Evolutionary conservation across 2,329 filamentous ascomycete species (phyloP).

Genomic region (Diaporthe ilicicola): DNA sequence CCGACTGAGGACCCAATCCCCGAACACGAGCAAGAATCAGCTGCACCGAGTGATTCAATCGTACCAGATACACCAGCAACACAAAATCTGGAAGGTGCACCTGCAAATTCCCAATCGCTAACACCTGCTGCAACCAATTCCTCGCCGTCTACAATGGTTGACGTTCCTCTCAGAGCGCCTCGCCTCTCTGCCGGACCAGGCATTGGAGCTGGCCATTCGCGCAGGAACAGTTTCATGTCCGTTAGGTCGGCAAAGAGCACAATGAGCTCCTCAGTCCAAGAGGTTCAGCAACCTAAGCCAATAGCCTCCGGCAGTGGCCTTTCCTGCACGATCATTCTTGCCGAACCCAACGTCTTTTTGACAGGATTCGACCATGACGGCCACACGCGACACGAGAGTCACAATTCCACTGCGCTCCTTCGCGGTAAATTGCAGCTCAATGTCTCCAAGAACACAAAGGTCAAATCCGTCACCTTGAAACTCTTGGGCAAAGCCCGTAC

Average conservation of each 20-base stretch:
- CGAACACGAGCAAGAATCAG: conserved; percentile 8
- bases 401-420: conserved; percentile 79
- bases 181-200: conserved; percentile 17
- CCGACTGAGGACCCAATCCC: background rate
- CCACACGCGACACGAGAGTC: conserved; percentile 59
- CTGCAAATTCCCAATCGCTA: background rate
- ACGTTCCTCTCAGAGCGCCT: conserved; percentile 17
- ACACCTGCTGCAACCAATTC: background rate
- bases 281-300: conserved; percentile 67
- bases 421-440: conserved; percentile 84
- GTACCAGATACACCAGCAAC: background rate
- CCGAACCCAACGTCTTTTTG: conserved; percentile 82
- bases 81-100: background rate
- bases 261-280: conserved; percentile 60
- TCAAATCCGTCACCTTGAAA: conserved; percentile 89
- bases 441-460: conserved; percentile 88
- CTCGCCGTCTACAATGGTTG: conserved; percentile 25
- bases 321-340: conserved; percentile 75
- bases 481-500: conserved; percentile 87
- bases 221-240: conserved; percentile 61
- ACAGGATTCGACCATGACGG: conserved; percentile 81
- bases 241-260: conserved; percentile 60
- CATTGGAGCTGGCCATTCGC: conserved; percentile 36
- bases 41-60: background rate
- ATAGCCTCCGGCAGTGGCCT: conserved; percentile 82